Evolutionary conservation across 257 asterid genomes (phyloP).

Genomic region (Penstemon davidsonii): DNA sequence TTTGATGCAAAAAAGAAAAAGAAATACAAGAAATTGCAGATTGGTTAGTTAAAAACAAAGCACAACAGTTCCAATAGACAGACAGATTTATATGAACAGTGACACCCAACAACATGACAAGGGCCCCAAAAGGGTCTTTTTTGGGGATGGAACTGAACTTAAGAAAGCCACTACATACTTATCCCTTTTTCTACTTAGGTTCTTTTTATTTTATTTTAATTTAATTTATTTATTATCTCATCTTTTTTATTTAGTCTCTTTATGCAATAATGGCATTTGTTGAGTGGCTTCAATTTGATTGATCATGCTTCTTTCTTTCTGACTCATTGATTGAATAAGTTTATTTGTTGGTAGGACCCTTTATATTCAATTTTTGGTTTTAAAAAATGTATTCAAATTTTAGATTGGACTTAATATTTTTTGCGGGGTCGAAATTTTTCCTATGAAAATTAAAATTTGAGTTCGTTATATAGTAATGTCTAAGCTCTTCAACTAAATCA

Average conservation of each 20-base stretch:
- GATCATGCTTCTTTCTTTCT: background rate
- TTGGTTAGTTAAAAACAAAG: constrained; percentile 27
- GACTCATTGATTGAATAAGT: constrained; percentile 18
- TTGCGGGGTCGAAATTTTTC: too few relatives aligned
- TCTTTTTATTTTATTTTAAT: constrained; percentile 3
- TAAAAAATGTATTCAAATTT: too few relatives aligned
- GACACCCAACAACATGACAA: constrained; percentile 39
- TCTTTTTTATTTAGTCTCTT: background rate
- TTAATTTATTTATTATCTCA: background rate
- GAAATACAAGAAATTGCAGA: constrained; percentile 14
- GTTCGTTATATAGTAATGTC: too few relatives aligned
- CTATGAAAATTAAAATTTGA: too few relatives aligned
- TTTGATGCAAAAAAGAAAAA: constrained; percentile 26
- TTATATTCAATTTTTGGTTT: too few relatives aligned
- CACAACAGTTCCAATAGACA: constrained; percentile 31
- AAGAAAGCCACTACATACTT: constrained; percentile 28
- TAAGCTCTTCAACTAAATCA: too few relatives aligned
- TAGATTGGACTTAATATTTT: too few relatives aligned
- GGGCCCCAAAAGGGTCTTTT: constrained; percentile 34
- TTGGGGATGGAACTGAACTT: constrained; percentile 34
- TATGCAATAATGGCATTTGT: constrained; percentile 16
- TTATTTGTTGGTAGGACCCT: constrained; percentile 25
- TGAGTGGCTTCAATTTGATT: constrained; percentile 21
- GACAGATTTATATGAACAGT: constrained; percentile 32
- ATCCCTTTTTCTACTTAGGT: constrained; percentile 27